Evolutionary conservation across 2,329 filamentous ascomycete genomes (phyloP).

Genomic region (Fusarium torreyae): DNA sequence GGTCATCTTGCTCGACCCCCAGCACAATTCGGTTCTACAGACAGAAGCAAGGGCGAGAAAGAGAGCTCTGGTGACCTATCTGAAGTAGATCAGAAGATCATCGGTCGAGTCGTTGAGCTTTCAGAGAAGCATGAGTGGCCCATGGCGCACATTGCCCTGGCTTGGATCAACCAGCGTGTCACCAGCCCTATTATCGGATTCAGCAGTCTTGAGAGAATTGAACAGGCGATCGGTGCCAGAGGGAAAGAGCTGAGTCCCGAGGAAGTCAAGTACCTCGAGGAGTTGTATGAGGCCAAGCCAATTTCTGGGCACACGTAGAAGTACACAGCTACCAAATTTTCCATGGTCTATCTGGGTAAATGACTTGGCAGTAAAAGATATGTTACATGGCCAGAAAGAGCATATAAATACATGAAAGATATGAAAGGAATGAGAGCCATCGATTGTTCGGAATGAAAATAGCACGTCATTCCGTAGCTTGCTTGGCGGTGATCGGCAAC

Average conservation of each 20-base stretch:
- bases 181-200: slow-evolving; percentile 38
- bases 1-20: slow-evolving; percentile 34
- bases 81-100: slow-evolving; percentile 23
- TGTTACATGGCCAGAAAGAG: too few relatives aligned
- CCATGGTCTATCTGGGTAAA: not conserved
- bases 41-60: slow-evolving; percentile 36
- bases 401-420: too few relatives aligned
- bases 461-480: too few relatives aligned
- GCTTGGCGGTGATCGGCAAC: slow-evolving; percentile 8
- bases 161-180: slow-evolving; percentile 31
- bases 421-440: too few relatives aligned
- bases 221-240: slow-evolving; percentile 30
- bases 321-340: too few relatives aligned
- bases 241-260: slow-evolving; percentile 25
- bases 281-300: slow-evolving; percentile 36
- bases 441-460: too few relatives aligned
- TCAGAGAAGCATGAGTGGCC: slow-evolving; percentile 26
- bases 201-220: slow-evolving; percentile 38
- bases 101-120: slow-evolving; percentile 26
- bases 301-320: slow-evolving; percentile 17
- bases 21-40: slow-evolving; percentile 22
- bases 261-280: slow-evolving; percentile 31
- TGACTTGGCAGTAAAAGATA: not conserved
- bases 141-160: slow-evolving; percentile 39
- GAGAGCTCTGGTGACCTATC: slow-evolving; percentile 27